A percentile compares a stretch with the other conserved stretches of the same genome.
These are phyloP conservation scores for Penicillium pancosmium DNA, from an alignment of 495 filamentous ascomycete species.

Conservation along the genomic window DNA sequence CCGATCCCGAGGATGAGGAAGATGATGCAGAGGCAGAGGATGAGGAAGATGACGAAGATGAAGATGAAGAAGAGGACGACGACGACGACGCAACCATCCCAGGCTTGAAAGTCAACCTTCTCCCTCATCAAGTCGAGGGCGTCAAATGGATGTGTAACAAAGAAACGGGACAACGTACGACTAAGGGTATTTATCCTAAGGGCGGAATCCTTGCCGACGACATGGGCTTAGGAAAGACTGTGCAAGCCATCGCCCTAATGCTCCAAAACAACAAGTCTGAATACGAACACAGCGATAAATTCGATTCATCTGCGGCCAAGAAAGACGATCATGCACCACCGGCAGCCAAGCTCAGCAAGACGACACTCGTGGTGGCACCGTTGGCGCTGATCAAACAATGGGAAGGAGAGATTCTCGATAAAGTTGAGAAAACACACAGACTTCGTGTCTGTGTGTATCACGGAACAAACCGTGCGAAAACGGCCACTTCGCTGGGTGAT, in stretches of 20 bases:
- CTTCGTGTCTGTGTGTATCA: slow-evolving; percentile 88
- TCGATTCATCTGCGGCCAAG: slow-evolving; percentile 25
- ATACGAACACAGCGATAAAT: slow-evolving; percentile 43
- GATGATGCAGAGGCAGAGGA: slow-evolving; percentile 19
- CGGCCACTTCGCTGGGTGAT: slow-evolving; percentile 67
- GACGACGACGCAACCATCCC: slow-evolving; percentile 75
- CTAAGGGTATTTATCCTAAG: slow-evolving; percentile 74
- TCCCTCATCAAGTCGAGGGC: slow-evolving; percentile 92
- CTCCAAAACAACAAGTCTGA: slow-evolving; percentile 76
- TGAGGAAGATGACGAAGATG: slow-evolving; percentile 48
- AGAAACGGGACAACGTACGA: slow-evolving; percentile 77
- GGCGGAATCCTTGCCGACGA: slow-evolving; percentile 90
- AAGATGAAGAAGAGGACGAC: slow-evolving; percentile 61
- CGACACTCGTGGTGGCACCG: slow-evolving; percentile 91
- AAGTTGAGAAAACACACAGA: slow-evolving; percentile 65
- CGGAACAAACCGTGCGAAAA: slow-evolving; percentile 80
- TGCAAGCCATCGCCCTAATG: slow-evolving; percentile 83
- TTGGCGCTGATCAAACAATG: slow-evolving; percentile 95
- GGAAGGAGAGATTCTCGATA: slow-evolving; percentile 87
- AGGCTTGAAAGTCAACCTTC: slow-evolving; percentile 80
- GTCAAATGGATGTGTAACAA: slow-evolving; percentile 91
- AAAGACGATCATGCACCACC: slow-evolving; percentile 54
- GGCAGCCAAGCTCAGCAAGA: slow-evolving; percentile 64
- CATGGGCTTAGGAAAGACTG: slow-evolving; percentile 96
- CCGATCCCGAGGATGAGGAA: slow-evolving; percentile 16